Conservation (phyloP, 805 yeast species). For the Candida dajiaensis region DNA sequence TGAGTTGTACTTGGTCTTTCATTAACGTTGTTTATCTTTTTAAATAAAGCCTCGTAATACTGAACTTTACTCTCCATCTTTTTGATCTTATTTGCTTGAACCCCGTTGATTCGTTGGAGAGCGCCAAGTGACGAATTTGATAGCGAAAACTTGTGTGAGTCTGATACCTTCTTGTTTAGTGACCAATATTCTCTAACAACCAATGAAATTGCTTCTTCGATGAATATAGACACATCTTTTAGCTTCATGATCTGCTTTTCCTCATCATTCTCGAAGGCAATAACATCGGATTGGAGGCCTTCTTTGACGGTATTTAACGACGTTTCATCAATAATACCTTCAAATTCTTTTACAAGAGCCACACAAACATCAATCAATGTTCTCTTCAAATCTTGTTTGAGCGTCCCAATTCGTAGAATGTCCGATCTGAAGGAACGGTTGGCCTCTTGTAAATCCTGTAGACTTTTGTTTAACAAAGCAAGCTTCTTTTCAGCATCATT, state of each 20-base stretch:
- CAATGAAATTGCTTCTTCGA: conserved; percentile 15
- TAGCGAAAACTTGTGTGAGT: conserved; percentile 4
- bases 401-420: conserved; percentile 2
- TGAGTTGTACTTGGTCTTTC: conserved; percentile 3
- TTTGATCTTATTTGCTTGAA: conserved; percentile 5
- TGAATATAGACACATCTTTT: conserved; percentile 9
- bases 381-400: conserved; percentile 10
- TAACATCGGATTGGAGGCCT: conserved; percentile 1
- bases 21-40: conserved; percentile 4
- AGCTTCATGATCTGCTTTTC: conserved; percentile 7
- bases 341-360: conserved; percentile 8
- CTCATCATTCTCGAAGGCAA: background rate
- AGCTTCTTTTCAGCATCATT: conserved; percentile 2
- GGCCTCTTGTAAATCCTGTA: conserved; percentile 2
- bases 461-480: background rate
- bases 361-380: conserved; percentile 3
- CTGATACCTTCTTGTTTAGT: conserved; percentile 5
- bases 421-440: conserved; percentile 11
- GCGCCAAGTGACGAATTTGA: conserved; percentile 4
- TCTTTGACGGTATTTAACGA: conserved; percentile 11
- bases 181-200: conserved; percentile 12
- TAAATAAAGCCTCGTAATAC: conserved; percentile 8
- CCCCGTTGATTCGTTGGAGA: conserved; percentile 10
- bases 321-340: conserved; percentile 13
- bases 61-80: conserved; percentile 5